A percentile compares a stretch with the other conserved stretches of the same genome.
These are phyloP conservation scores for Xylaria sp. DNA, from an alignment of 2,329 filamentous ascomycete genomes.

Conservation along the genomic window DNA sequence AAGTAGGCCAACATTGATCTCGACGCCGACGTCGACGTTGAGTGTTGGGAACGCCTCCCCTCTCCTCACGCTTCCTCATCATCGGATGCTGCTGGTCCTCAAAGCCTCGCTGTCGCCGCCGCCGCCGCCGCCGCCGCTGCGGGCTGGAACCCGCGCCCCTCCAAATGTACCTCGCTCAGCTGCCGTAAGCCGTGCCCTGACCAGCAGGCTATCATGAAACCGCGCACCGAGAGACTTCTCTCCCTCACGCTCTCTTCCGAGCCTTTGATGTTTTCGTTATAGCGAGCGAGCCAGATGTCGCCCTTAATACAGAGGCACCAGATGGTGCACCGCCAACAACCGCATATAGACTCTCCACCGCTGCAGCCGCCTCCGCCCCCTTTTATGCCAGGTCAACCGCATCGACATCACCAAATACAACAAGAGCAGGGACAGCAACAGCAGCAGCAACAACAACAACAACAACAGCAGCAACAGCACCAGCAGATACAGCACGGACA, in stretches of 20 bases:
- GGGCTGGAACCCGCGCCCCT: slow-evolving; percentile 37
- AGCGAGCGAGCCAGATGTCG: slow-evolving; percentile 54
- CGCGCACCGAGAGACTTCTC: slow-evolving; percentile 41
- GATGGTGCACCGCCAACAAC: slow-evolving; percentile 57
- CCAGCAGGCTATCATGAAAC: slow-evolving; percentile 55
- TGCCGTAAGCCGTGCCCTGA: slow-evolving; percentile 55
- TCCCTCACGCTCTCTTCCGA: slow-evolving; percentile 44
- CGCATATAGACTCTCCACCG: slow-evolving; percentile 41
- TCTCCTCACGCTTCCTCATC: neutral
- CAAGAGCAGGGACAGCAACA: neutral
- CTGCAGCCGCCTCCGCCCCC: slow-evolving; percentile 36
- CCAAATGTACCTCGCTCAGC: slow-evolving; percentile 54
- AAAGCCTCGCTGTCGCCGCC: slow-evolving; percentile 17
- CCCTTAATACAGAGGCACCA: slow-evolving; percentile 63
- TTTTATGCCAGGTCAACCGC: slow-evolving; percentile 33
- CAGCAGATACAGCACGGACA: neutral
- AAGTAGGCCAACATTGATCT: neutral
- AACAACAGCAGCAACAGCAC: neutral
- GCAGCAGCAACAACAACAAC: neutral
- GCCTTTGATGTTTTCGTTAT: slow-evolving; percentile 33
- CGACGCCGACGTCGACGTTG: slow-evolving; percentile 3
- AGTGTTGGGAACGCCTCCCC: slow-evolving; percentile 9
- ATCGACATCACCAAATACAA: slow-evolving; percentile 15
- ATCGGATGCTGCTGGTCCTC: slow-evolving; percentile 22
- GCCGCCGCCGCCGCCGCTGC: slow-evolving; percentile 29